phyloP scores from a whole-genome alignment of 2,329 filamentous ascomycete species.

The Dactylellina drechsleri region DNA sequence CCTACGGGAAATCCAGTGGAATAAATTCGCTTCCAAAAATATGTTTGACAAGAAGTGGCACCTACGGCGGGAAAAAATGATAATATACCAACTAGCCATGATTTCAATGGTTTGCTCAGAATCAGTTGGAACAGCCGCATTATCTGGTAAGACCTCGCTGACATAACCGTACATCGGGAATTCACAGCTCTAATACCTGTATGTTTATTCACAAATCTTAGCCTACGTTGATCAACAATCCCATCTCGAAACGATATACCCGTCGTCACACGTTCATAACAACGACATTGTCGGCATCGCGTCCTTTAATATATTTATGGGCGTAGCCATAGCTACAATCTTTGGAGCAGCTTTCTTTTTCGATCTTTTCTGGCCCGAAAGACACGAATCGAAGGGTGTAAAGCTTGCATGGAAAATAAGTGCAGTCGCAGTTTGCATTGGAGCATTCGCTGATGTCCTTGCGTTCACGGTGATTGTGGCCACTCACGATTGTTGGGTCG shows the following conservation, averaged over 20 bases:
- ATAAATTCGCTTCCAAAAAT: conserved; percentile 69
- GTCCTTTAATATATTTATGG: conserved; percentile 70
- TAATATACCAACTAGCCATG: conserved; percentile 71
- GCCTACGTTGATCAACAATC: conserved; percentile 67
- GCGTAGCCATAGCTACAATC: conserved; percentile 69
- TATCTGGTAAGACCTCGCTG: conserved; percentile 64
- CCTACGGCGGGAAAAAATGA: conserved; percentile 69
- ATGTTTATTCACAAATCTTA: conserved; percentile 60
- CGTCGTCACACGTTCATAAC: conserved; percentile 65
- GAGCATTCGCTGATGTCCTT: conserved; percentile 65
- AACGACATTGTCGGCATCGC: conserved; percentile 69
- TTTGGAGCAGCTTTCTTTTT: conserved; percentile 72
- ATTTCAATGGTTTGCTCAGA: conserved; percentile 69
- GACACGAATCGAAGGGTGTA: conserved; percentile 65
- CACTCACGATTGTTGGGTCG: conserved; percentile 64
- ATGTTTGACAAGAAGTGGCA: conserved; percentile 70
- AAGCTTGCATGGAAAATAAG: conserved; percentile 68
- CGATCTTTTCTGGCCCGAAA: conserved; percentile 71
- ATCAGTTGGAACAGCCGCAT: conserved; percentile 68
- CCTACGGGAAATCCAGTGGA: conserved; percentile 69
- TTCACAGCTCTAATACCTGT: not conserved
- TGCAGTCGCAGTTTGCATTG: conserved; percentile 65
- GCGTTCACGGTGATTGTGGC: conserved; percentile 67
- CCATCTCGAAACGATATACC: conserved; percentile 63
- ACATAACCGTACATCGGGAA: not conserved